Evolutionary conservation across 2,329 filamentous ascomycete genomes (phyloP).

Genomic region (Aspergillus luchuensis): DNA sequence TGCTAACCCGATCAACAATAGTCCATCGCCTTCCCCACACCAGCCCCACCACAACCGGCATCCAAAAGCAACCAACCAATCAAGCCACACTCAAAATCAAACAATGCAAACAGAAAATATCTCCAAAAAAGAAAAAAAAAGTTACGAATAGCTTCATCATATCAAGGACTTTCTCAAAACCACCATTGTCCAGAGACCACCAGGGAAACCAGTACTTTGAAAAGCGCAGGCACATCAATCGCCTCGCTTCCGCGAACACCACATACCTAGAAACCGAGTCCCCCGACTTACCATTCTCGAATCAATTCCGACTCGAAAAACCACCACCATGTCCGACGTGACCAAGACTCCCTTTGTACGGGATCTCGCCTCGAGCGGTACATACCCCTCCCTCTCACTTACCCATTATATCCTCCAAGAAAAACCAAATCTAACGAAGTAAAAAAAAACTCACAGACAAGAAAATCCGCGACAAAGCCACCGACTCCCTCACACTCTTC

Average conservation of each 20-base stretch:
- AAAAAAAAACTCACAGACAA: constrained; percentile 60
- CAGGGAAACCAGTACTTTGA: too few species aligned
- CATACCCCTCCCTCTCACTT: constrained; percentile 1
- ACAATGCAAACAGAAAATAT: constrained; percentile 15
- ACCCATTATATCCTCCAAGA: background rate
- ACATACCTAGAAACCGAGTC: background rate
- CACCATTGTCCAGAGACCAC: background rate
- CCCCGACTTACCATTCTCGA: background rate
- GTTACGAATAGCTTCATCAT: constrained; percentile 3
- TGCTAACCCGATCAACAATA: background rate
- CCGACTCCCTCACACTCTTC: constrained; percentile 75
- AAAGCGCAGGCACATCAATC: background rate
- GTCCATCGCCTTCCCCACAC: background rate
- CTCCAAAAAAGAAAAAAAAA: constrained; percentile 14
- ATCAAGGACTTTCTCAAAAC: background rate
- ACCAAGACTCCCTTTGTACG: constrained; percentile 71
- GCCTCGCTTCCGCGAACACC: background rate
- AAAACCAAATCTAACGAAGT: constrained; percentile 9
- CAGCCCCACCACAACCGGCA: background rate
- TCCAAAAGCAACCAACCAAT: constrained; percentile 12
- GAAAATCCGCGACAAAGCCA: constrained; percentile 73
- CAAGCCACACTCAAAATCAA: constrained; percentile 1
- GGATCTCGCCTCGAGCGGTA: constrained; percentile 81
- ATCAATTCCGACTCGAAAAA: background rate
- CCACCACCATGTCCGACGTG: constrained; percentile 37